A percentile compares a stretch with the other conserved stretches of the same genome.
phyloP scores from a whole-genome alignment of 2,329 filamentous ascomycete species.

The Aspergillus novofumigatus region DNA sequence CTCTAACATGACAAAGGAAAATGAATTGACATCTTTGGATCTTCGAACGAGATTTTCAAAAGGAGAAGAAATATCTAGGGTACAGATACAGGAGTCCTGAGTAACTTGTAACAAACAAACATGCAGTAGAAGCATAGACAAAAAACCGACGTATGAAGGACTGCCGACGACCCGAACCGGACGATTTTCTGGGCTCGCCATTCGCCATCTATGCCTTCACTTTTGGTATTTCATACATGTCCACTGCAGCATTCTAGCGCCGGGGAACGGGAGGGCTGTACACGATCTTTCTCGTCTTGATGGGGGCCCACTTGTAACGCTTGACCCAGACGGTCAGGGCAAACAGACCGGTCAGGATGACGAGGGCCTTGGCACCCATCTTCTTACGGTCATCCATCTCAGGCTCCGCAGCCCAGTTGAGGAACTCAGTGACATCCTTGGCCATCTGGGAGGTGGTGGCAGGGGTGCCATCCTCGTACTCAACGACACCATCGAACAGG shows the following conservation, averaged over 20 bases:
- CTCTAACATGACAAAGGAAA: constrained; percentile 22
- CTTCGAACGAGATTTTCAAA: constrained; percentile 37
- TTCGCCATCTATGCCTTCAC: constrained; percentile 23
- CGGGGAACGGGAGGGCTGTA: constrained; percentile 67
- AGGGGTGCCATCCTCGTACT: constrained; percentile 95
- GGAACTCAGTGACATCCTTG: constrained; percentile 97
- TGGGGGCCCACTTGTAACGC: constrained; percentile 97
- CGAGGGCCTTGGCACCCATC: constrained; percentile 97
- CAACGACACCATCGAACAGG: constrained; percentile 92
- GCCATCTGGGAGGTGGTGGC: constrained; percentile 98
- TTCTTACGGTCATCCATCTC: constrained; percentile 99
- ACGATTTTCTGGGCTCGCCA: constrained; percentile 22
- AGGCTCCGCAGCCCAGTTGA: constrained; percentile 98
- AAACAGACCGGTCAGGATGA: constrained; percentile 72
- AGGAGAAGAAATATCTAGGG: constrained; percentile 39
- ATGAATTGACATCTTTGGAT: constrained; percentile 37
- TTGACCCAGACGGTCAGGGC: constrained; percentile 95
- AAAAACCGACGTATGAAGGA: constrained; percentile 26
- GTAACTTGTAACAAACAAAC: constrained; percentile 36
- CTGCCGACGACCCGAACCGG: constrained; percentile 20
- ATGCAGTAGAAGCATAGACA: constrained; percentile 27
- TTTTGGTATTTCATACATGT: constrained; percentile 28
- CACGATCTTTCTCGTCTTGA: constrained; percentile 92
- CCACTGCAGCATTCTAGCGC: constrained; percentile 29
- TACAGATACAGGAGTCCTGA: constrained; percentile 41